A percentile compares a stretch with the other conserved stretches of the same genome.
Evolutionary conservation across 192 early-diverging fungal genomes (phyloP).

Genomic region (Rhizophagus clarus): DNA sequence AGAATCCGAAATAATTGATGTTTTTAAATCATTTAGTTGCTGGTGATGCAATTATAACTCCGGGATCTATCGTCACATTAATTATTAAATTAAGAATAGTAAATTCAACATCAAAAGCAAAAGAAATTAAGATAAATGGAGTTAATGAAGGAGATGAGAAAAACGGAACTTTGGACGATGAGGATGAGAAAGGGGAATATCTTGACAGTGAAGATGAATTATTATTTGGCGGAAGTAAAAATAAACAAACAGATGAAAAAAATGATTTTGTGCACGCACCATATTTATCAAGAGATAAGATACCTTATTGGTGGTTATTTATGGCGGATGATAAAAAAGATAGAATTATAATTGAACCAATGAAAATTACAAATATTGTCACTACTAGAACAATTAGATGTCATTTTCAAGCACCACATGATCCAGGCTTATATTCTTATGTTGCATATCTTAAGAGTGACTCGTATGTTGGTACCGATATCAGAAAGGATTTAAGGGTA

Average conservation of each 20-base stretch:
- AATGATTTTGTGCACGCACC: constrained; percentile 63
- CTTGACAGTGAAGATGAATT: constrained; percentile 39
- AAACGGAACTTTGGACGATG: constrained; percentile 35
- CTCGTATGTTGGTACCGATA: constrained; percentile 83
- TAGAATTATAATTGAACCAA: constrained; percentile 76
- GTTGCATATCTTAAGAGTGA: constrained; percentile 87
- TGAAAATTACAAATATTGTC: constrained; percentile 77
- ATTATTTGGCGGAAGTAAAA: constrained; percentile 34
- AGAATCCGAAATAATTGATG: background rate
- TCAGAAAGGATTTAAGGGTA: constrained; percentile 76
- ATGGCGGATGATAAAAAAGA: constrained; percentile 85
- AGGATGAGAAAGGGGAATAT: constrained; percentile 38
- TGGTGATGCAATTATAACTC: constrained; percentile 78
- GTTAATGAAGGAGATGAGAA: constrained; percentile 45
- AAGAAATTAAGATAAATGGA: constrained; percentile 40
- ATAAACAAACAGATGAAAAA: constrained; percentile 20
- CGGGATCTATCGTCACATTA: constrained; percentile 78
- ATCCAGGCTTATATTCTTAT: constrained; percentile 82
- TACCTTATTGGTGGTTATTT: constrained; percentile 89
- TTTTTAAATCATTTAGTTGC: constrained; percentile 43
- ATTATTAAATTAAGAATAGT: constrained; percentile 52
- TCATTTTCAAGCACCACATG: constrained; percentile 93
- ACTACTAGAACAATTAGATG: constrained; percentile 66
- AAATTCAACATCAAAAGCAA: constrained; percentile 33
- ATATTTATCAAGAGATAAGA: constrained; percentile 71